Base-by-base conservation (phyloP, 306 rosid genomes). In the Begonia peltatifolia region DNA sequence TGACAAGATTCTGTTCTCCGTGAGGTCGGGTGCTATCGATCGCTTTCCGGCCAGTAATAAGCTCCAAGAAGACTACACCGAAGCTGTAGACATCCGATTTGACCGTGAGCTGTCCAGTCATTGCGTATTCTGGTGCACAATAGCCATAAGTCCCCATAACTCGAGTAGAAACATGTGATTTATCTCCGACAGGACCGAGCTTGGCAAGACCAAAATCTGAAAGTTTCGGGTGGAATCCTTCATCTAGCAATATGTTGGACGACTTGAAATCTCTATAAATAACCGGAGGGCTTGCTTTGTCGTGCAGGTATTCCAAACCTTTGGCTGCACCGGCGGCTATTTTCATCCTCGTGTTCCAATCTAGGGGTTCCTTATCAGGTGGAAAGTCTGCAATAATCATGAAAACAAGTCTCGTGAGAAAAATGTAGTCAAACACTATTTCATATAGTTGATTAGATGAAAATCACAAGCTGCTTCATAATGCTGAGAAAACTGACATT, bases 91-190 rank as follows among this genome's bases (percentile, higher is more conserved):
- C 95, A 8, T 87, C 95, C 17, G 95, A 87, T 65, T 87, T 87
- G 65, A 83, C 94, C 1, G 95, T 87, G 65, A 87, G 72, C 59
- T 87, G 94, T 52, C 95, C 95, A 9, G 89, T 87, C 95, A 87
- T 87, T 25, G 95, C 95, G 72, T 87, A 83, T 63, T 87, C 95
- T 4, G 95, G 95, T 59, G 95, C 95, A 59, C 95, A 87, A 61
- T 87, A 87, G 52, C 95, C 95, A 14, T 87, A 87, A 65, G 95
- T 87, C 61, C 95, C 95, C 95, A 83, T 87, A 44, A 87, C 95
- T 65, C 93, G 71, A 47, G 95, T 87, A 58, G 93, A 87, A 70
- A 87, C 94, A 30, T 87, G 95, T 13, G 95, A 87, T 70, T 87
- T 87, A 71, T 87, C 94, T 54, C 93, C 95, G 4, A 79, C 79